Percentiles rank a stretch among this genome's conserved stretches.
Conservation (phyloP, 2,329 filamentous ascomycete species). For the Calonectria leucothoes region DNA sequence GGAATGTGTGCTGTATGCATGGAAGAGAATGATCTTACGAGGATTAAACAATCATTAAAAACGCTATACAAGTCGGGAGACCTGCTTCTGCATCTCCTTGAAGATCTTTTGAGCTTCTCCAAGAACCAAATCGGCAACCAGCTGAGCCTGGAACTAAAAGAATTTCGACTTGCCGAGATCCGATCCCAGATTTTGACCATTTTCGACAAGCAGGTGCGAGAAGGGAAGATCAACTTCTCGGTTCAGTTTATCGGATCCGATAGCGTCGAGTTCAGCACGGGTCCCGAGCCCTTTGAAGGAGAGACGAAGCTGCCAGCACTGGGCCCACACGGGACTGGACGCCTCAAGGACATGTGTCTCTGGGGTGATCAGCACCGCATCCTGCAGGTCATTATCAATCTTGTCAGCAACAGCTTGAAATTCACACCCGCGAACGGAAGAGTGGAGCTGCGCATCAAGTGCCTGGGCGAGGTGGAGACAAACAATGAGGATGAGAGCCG, state of each 20-base stretch:
- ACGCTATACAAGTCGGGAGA: constrained; percentile 84
- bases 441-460: constrained; percentile 82
- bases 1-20: constrained; percentile 95
- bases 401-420: constrained; percentile 92
- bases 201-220: constrained; percentile 89
- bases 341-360: constrained; percentile 85
- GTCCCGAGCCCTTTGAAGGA: constrained; percentile 46
- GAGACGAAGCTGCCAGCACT: constrained; percentile 64
- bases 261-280: constrained; percentile 38
- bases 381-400: constrained; percentile 91
- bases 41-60: constrained; percentile 85
- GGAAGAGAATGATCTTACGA: constrained; percentile 84
- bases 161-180: constrained; percentile 87
- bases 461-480: constrained; percentile 69
- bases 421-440: constrained; percentile 84
- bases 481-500: constrained; percentile 58
- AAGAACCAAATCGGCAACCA: constrained; percentile 95
- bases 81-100: constrained; percentile 84
- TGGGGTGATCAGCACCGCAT: constrained; percentile 96
- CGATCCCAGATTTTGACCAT: constrained; percentile 85
- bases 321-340: constrained; percentile 73
- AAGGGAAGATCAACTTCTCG: constrained; percentile 79
- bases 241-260: constrained; percentile 72
- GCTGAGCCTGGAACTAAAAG: constrained; percentile 82
- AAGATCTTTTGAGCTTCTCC: constrained; percentile 91